A percentile compares a stretch with the other conserved stretches of the same genome.
Evolutionary conservation across 306 rosid species (phyloP).

Genomic region (Coriaria nepalensis): DNA sequence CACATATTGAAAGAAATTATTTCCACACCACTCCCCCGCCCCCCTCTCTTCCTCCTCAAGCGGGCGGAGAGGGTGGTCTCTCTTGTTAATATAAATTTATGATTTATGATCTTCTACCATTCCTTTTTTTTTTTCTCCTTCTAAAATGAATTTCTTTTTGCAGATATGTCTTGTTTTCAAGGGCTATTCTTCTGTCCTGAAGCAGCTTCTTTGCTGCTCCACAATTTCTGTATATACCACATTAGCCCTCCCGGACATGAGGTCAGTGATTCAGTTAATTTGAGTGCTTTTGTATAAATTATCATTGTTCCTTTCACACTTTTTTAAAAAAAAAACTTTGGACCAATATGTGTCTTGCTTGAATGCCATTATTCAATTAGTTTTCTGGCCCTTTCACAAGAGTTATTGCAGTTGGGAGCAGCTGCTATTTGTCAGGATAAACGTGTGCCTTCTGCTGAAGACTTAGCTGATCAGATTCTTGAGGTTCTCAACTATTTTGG

Average conservation of each 20-base stretch:
- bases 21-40: too few relatives aligned
- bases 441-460: slow-evolving; percentile 59
- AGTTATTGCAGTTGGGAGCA: slow-evolving; percentile 97
- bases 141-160: too few relatives aligned
- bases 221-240: slow-evolving; percentile 91
- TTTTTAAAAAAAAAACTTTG: too few relatives aligned
- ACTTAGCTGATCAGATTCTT: slow-evolving; percentile 71
- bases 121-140: too few relatives aligned
- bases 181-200: slow-evolving; percentile 89
- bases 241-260: slow-evolving; percentile 95
- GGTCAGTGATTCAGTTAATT: slow-evolving; percentile 45
- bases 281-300: slow-evolving; percentile 9
- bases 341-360: slow-evolving; percentile 7
- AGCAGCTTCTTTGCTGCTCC: slow-evolving; percentile 86
- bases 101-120: neutral
- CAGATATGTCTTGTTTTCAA: slow-evolving; percentile 92
- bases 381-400: slow-evolving; percentile 54
- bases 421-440: slow-evolving; percentile 55
- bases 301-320: neutral
- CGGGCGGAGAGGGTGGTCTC: too few relatives aligned
- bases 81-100: too few relatives aligned
- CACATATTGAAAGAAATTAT: too few relatives aligned
- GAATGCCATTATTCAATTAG: slow-evolving; percentile 44
- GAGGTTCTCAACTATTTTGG: slow-evolving; percentile 78
- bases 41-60: too few relatives aligned